A percentile compares a stretch with the other conserved stretches of the same genome.
Evolutionary conservation across 208 protist genomes (phyloP).

Genomic region (Leishmania lainsoni): DNA sequence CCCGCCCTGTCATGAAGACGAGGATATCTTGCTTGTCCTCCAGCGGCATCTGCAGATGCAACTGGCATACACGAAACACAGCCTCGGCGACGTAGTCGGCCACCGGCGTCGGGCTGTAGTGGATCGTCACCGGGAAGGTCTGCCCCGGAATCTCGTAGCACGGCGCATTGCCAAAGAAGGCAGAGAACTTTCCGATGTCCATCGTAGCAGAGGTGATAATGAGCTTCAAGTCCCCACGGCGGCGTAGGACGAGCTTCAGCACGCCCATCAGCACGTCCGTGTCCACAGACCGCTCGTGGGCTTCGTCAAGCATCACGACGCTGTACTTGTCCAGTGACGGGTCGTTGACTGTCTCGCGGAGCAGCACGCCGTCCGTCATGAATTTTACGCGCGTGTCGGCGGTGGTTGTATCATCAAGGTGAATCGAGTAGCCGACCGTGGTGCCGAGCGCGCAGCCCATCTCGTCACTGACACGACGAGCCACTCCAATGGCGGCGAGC

Average conservation of each 20-base stretch:
- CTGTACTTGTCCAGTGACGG: slow-evolving; percentile 90
- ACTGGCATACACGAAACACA: slow-evolving; percentile 80
- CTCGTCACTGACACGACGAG: slow-evolving; percentile 94
- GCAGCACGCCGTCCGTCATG: slow-evolving; percentile 97
- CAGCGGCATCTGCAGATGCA: slow-evolving; percentile 88
- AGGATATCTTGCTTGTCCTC: slow-evolving; percentile 96
- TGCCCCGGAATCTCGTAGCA: slow-evolving; percentile 98
- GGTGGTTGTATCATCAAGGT: slow-evolving; percentile 90
- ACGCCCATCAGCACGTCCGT: slow-evolving; percentile 99
- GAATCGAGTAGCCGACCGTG: slow-evolving; percentile 91
- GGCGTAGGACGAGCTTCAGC: slow-evolving; percentile 87
- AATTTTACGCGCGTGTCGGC: slow-evolving; percentile 93
- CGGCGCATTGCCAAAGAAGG: slow-evolving; percentile 96
- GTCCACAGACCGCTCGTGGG: slow-evolving; percentile 96
- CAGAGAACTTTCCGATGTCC: slow-evolving; percentile 96
- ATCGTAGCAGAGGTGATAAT: slow-evolving; percentile 99
- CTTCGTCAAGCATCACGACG: slow-evolving; percentile 99
- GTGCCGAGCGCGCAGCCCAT: slow-evolving; percentile 85
- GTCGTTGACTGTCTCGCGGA: slow-evolving; percentile 94
- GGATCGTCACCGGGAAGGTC: slow-evolving; percentile 90
- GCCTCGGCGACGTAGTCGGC: slow-evolving; percentile 81
- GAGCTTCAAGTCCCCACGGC: slow-evolving; percentile 96
- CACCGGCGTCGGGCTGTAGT: slow-evolving; percentile 85
- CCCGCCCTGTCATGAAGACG: slow-evolving; percentile 98
- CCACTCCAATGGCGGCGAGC: slow-evolving; percentile 95